Evolutionary conservation across 2,329 filamentous ascomycete species (phyloP), one percentile per base, ranked within the genome.

Genomic region (Onygena corvina): DNA sequence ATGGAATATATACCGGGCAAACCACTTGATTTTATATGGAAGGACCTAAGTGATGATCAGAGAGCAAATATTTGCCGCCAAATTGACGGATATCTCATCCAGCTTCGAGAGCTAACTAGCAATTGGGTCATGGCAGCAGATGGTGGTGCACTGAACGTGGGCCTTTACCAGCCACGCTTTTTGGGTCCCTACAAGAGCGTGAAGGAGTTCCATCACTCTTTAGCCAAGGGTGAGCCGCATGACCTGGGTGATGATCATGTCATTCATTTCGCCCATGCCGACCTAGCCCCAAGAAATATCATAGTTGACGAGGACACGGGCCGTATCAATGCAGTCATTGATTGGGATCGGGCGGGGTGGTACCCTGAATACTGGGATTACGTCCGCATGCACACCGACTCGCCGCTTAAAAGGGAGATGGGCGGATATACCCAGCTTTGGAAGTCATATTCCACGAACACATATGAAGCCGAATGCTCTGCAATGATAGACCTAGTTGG

Each of bases 301-400:
- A 29, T 59, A 11, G 56, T 54, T 46, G 50, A 51, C 38, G 29
- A 53, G 16, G 11, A 29, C 11, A 27, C 50, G 11, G 52, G 56
- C 38, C 50, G 50, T 25, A 55, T 59, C 4, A 58, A 52, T 1
- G 56, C 50, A 2, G 46, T 59, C 29, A 46, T 58, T 23, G 56
- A 58, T 42, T 59, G 56, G 56, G 57, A 58, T 38, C 50, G 48
- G 38, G 55, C 54, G 8, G 57, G 55, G 3, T 56, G 54, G 51
- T 57, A 50, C 18, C 50, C 56, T 2, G 46, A 52, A 33, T 54
- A 54, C 30, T 40, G 49, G 31, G 50, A 52, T 12, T 16, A 47
- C 25, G 18, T 42, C 33, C 47, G 34, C 18, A 50, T 52, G 42
- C 29, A 40, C 27, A 1, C 48, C 34, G 48, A 53, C 21, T 11